These are phyloP conservation scores for Kingdonia uniflora DNA, from an alignment of 164 flowering plant species.

Conservation along the genomic window DNA sequence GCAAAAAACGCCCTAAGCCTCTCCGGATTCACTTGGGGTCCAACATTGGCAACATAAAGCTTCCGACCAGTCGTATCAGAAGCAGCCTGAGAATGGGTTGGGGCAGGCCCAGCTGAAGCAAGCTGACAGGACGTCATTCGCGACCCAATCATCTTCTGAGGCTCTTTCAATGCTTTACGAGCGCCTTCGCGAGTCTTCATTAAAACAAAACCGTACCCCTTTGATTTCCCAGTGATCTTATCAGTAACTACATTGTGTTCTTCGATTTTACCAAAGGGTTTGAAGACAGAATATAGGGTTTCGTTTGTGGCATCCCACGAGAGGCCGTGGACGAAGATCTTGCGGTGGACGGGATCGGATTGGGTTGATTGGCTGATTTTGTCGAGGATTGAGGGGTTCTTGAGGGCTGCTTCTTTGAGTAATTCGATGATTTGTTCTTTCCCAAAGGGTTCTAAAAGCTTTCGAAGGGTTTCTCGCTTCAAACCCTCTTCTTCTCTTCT, in stretches of 20 bases:
- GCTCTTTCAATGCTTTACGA: constrained; percentile 25
- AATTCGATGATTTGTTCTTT: constrained; percentile 33
- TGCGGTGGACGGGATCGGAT: constrained; percentile 33
- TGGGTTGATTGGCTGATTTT: constrained; percentile 14
- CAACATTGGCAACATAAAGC: constrained; percentile 26
- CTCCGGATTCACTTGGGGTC: constrained; percentile 15
- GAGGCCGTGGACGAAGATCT: constrained; percentile 39
- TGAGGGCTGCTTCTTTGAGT: constrained; percentile 20
- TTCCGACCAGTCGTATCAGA: constrained; percentile 13
- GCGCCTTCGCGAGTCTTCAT: constrained; percentile 25
- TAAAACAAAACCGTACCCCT: constrained; percentile 37
- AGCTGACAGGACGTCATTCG: constrained; percentile 36
- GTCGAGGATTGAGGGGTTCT: constrained; percentile 12
- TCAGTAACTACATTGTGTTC: constrained; percentile 31
- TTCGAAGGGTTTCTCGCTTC: constrained; percentile 15
- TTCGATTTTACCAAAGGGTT: constrained; percentile 25
- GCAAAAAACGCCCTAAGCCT: constrained; percentile 23
- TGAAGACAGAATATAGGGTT: constrained; percentile 17
- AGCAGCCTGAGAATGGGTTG: background rate
- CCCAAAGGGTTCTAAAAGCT: constrained; percentile 28
- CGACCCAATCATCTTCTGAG: constrained; percentile 40
- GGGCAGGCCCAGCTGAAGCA: constrained; percentile 25
- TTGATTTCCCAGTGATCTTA: constrained; percentile 27
- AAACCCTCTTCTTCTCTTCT: constrained; percentile 10
- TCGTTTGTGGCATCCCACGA: constrained; percentile 39